A percentile compares a stretch with the other conserved stretches of the same genome.
Conservation (phyloP, 202 grass and related monocot species). For the Cymbopogon flexuosus region DNA sequence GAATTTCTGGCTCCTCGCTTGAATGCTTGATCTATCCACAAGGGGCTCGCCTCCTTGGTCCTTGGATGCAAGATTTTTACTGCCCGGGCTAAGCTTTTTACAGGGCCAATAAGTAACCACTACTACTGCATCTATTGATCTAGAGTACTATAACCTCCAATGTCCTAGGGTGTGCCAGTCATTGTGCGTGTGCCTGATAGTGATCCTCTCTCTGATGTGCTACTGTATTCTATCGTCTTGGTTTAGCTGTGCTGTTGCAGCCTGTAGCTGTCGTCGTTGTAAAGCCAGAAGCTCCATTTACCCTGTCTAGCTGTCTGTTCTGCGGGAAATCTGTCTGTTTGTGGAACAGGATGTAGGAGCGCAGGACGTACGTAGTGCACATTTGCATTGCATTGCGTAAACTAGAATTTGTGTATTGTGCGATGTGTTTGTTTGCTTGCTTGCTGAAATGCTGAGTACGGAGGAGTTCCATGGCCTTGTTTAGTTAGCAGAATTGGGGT, state of each 20-base stretch:
- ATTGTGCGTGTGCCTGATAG: background rate
- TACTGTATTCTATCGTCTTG: background rate
- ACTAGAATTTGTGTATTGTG: background rate
- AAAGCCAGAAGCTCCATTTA: conserved; percentile 19
- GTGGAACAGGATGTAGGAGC: background rate
- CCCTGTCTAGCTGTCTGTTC: background rate
- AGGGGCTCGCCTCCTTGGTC: background rate
- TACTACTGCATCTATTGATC: background rate
- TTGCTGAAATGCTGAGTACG: background rate
- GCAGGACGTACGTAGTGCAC: background rate
- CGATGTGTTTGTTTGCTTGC: conserved; percentile 7
- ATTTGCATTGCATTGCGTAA: background rate
- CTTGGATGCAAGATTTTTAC: background rate
- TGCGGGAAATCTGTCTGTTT: background rate
- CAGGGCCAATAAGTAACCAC: conserved; percentile 3
- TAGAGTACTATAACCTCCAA: background rate
- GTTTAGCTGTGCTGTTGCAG: background rate
- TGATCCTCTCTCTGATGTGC: background rate
- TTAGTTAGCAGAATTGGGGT: too few relatives aligned
- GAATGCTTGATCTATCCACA: conserved; percentile 10
- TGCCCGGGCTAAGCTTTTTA: background rate
- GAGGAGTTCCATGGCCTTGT: too few relatives aligned
- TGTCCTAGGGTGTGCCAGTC: background rate
- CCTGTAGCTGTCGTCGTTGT: too few relatives aligned
- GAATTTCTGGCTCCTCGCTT: conserved; percentile 96